Evolutionary conservation across 2,329 filamentous ascomycete species (phyloP).

Genomic region (Esteya vermicola): DNA sequence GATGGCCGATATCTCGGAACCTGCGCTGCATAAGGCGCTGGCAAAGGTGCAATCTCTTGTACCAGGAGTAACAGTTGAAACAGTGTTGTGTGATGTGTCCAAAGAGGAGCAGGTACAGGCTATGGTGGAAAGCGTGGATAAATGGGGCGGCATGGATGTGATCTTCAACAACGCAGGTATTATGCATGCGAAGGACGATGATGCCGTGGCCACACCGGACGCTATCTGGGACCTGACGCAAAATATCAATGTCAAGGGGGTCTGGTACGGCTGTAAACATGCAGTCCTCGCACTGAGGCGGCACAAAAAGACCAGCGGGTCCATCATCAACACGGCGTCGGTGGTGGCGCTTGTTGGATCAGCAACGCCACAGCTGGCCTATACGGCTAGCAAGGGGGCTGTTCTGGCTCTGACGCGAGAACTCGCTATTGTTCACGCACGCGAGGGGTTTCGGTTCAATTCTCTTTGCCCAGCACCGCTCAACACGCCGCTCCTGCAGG

Average conservation of each 20-base stretch:
- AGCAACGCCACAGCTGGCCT: slow-evolving; percentile 79
- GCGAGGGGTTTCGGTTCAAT: slow-evolving; percentile 84
- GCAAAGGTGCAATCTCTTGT: slow-evolving; percentile 63
- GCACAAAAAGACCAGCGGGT: slow-evolving; percentile 63
- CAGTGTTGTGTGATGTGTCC: slow-evolving; percentile 60
- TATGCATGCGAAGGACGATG: slow-evolving; percentile 75
- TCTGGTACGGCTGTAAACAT: slow-evolving; percentile 95
- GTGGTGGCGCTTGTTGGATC: slow-evolving; percentile 79
- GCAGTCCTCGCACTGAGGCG: slow-evolving; percentile 69
- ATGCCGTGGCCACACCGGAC: slow-evolving; percentile 73
- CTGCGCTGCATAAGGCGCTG: slow-evolving; percentile 62
- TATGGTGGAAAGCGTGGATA: slow-evolving; percentile 59
- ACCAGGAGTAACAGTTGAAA: slow-evolving; percentile 48
- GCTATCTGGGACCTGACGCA: slow-evolving; percentile 91
- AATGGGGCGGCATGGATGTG: slow-evolving; percentile 78
- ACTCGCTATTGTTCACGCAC: slow-evolving; percentile 80
- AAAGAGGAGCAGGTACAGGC: slow-evolving; percentile 68
- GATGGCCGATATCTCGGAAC: slow-evolving; percentile 71
- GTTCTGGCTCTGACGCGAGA: slow-evolving; percentile 83
- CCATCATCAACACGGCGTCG: slow-evolving; percentile 85
- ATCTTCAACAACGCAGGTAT: slow-evolving; percentile 98
- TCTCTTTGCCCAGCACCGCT: slow-evolving; percentile 78
- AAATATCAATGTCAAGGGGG: slow-evolving; percentile 91
- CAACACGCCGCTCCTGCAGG: slow-evolving; percentile 82
- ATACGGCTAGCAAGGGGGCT: slow-evolving; percentile 88